Evolutionary conservation across 805 yeast genomes (phyloP), one percentile per base, ranked within the genome.

Genomic region (Metschnikowia noctiluminum): DNA sequence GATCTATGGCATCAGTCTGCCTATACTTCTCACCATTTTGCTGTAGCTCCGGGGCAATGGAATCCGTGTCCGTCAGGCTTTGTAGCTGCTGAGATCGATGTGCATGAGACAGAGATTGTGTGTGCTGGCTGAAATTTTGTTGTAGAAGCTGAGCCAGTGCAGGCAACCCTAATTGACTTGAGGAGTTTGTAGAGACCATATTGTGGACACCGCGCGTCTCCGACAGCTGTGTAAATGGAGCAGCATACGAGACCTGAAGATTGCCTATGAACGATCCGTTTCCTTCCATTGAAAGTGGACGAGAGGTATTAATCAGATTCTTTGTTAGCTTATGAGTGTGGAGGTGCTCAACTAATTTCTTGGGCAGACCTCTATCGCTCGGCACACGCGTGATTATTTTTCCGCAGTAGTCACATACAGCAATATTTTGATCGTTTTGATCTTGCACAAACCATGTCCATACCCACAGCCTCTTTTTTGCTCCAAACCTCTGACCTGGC

Each of bases 391-490:
- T 66, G 35, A 80, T 71, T 11, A 72, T 65, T 56, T 75, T 78
- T 1, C 79, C 77, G 60, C 85, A 80, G 50, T 62, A 69, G 51
- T 79, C 81, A 62, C 85, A 80, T 3, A 75, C 75, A 2, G 84
- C 84, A 15, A 74, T 52, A 47, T 78, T 77, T 43, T 76, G 70
- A 54, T 80, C 77, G 15, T 53, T 53, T 14, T 60, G 58, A 57
- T 79, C 82, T 56, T 80, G 84, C 12, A 69, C 69, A 56, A 80
- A 80, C 84, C 85, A 80, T 16, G 73, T 63, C 85, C 85, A 80
- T 12, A 80, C 84, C 84, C 84, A 80, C 31, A 81, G 78, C 54
- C 73, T 76, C 70, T 80, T 80, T 57, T 78, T 79, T 14, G 85
- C 85, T 14, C 85, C 85, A 51, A 78, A 78, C 55, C 73, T 76